phyloP scores from a whole-genome alignment of 169 alveolate species.

The Plasmodium malariae region DNA sequence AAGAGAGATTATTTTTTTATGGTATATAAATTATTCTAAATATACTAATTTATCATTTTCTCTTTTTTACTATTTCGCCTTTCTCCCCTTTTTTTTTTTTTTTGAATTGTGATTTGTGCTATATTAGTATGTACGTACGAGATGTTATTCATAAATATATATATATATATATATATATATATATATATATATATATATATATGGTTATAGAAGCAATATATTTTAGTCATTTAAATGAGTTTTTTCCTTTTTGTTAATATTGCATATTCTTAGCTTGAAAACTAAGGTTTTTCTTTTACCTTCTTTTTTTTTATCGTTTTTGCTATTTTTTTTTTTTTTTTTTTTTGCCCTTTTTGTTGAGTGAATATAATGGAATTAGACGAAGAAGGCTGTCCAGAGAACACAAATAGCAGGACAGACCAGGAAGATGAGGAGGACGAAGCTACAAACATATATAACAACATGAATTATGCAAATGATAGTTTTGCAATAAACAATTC shows the following conservation, averaged over 20 bases:
- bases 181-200: not conserved
- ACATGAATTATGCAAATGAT: not conserved
- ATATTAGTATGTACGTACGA: too few species aligned
- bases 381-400: not conserved
- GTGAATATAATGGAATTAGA: not conserved
- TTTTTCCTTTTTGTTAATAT: too few species aligned
- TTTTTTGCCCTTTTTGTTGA: not conserved
- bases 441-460: not conserved
- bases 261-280: too few species aligned
- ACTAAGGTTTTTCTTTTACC: not conserved
- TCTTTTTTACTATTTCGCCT: not conserved
- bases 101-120: too few species aligned
- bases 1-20: too few species aligned
- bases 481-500: not conserved
- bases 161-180: not conserved
- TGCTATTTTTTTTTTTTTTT: not conserved
- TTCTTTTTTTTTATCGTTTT: not conserved
- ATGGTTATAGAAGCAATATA: not conserved
- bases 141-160: too few species aligned
- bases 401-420: not conserved
- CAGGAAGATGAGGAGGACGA: not conserved
- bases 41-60: not conserved
- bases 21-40: not conserved
- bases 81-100: slow-evolving; percentile 1
- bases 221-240: not conserved